Evolutionary conservation across 805 yeast genomes (phyloP).

Genomic region (Metschnikowia vanudenii): DNA sequence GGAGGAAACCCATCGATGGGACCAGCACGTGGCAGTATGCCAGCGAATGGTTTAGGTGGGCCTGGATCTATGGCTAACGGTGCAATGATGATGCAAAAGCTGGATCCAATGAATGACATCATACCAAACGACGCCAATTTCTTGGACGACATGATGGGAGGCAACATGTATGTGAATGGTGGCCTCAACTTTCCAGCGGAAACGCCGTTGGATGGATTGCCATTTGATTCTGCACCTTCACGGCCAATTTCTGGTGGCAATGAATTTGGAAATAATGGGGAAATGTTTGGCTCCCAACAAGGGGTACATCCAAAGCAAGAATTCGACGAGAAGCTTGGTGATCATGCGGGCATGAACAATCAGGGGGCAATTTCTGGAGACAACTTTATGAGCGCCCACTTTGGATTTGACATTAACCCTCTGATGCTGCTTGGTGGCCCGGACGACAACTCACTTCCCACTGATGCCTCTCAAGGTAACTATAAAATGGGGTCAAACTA

Average conservation of each 20-base stretch:
- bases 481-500: conserved; percentile 4
- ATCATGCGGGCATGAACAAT: conserved; percentile 14
- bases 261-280: conserved; percentile 2
- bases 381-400: conserved; percentile 2
- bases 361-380: conserved; percentile 3
- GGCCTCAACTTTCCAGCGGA: conserved; percentile 6
- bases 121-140: conserved; percentile 2
- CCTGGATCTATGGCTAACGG: background rate
- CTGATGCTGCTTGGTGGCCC: conserved; percentile 1
- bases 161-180: conserved; percentile 1
- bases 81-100: conserved; percentile 1
- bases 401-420: conserved; percentile 5
- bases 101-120: conserved; percentile 1
- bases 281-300: background rate
- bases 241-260: conserved; percentile 4
- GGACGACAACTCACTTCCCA: conserved; percentile 1
- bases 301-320: conserved; percentile 1
- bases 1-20: background rate
- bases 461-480: conserved; percentile 1
- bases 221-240: conserved; percentile 3
- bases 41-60: background rate
- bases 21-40: background rate
- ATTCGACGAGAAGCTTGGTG: conserved; percentile 3
- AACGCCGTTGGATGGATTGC: conserved; percentile 4
- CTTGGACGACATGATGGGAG: conserved; percentile 8